These are phyloP conservation scores for Schwanniomyces polymorphus DNA, from an alignment of 805 yeast species.

Conservation along the genomic window DNA sequence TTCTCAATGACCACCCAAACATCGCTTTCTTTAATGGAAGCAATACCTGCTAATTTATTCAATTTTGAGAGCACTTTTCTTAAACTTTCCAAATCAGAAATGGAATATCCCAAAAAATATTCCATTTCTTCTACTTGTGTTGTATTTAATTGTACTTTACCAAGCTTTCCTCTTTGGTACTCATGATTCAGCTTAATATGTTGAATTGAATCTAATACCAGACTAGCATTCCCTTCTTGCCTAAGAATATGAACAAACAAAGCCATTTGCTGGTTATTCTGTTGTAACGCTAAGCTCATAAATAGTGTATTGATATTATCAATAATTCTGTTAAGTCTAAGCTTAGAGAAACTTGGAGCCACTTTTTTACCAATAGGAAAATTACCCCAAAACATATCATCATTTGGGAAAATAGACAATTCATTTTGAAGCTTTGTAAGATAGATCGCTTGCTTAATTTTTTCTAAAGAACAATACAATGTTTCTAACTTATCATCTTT, in stretches of 20 bases:
- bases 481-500: constrained; percentile 9
- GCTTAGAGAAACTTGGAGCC: constrained; percentile 40
- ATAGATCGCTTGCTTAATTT: constrained; percentile 21
- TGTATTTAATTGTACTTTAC: constrained; percentile 22
- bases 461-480: constrained; percentile 15
- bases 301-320: constrained; percentile 51
- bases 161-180: constrained; percentile 15
- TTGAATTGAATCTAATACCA: constrained; percentile 34
- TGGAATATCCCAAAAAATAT: constrained; percentile 48
- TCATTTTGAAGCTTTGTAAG: constrained; percentile 20
- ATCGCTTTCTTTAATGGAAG: constrained; percentile 35
- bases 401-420: constrained; percentile 18
- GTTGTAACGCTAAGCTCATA: constrained; percentile 32
- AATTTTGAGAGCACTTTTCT: constrained; percentile 28
- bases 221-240: constrained; percentile 13
- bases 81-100: constrained; percentile 39
- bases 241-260: constrained; percentile 8
- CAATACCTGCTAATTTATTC: constrained; percentile 34
- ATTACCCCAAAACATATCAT: constrained; percentile 21
- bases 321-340: constrained; percentile 47
- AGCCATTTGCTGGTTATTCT: not conserved
- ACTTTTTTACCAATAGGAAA: constrained; percentile 24
- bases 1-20: constrained; percentile 17
- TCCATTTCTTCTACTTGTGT: constrained; percentile 40
- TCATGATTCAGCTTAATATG: constrained; percentile 19